phyloP scores from a whole-genome alignment of 306 rosid genomes.

The Gynostemma pentaphyllum region DNA sequence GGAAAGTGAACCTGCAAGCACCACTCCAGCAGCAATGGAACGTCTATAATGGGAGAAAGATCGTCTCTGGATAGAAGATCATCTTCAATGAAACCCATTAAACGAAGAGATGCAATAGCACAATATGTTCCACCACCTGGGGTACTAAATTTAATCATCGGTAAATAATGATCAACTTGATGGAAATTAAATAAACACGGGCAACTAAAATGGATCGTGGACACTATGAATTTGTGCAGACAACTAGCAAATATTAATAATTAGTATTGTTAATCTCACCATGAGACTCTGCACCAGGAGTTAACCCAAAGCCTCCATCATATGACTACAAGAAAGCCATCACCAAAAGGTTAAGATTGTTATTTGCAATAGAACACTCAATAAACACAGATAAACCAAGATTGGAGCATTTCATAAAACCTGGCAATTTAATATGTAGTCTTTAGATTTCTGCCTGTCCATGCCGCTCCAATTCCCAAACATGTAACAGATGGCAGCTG shows the following conservation, averaged over 20 bases:
- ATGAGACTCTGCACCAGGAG: slow-evolving; percentile 91
- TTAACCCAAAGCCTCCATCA: slow-evolving; percentile 96
- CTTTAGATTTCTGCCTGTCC: slow-evolving; percentile 81
- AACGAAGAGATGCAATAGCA: slow-evolving; percentile 71
- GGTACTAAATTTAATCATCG: slow-evolving; percentile 43
- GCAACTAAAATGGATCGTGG: neutral
- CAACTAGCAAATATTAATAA: neutral
- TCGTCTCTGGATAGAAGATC: slow-evolving; percentile 39
- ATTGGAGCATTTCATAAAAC: slow-evolving; percentile 26
- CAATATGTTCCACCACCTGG: slow-evolving; percentile 94
- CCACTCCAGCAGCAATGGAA: slow-evolving; percentile 71
- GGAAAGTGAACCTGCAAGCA: slow-evolving; percentile 56
- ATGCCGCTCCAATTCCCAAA: slow-evolving; percentile 88
- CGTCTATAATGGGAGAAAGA: slow-evolving; percentile 42
- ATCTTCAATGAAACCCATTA: slow-evolving; percentile 81
- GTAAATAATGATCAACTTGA: slow-evolving; percentile 19
- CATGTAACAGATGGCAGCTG: slow-evolving; percentile 80
- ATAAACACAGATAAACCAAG: neutral
- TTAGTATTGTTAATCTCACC: slow-evolving; percentile 41
- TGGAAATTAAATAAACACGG: neutral
- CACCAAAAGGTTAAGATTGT: neutral
- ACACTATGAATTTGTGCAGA: neutral
- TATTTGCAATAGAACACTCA: neutral
- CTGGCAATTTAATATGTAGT: slow-evolving; percentile 76
- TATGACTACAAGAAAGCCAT: slow-evolving; percentile 54